Evolutionary conservation across 2,329 filamentous ascomycete species (phyloP), one percentile per base, ranked within the genome.

Genomic region (Immersiporthe knoxdaviesiana): DNA sequence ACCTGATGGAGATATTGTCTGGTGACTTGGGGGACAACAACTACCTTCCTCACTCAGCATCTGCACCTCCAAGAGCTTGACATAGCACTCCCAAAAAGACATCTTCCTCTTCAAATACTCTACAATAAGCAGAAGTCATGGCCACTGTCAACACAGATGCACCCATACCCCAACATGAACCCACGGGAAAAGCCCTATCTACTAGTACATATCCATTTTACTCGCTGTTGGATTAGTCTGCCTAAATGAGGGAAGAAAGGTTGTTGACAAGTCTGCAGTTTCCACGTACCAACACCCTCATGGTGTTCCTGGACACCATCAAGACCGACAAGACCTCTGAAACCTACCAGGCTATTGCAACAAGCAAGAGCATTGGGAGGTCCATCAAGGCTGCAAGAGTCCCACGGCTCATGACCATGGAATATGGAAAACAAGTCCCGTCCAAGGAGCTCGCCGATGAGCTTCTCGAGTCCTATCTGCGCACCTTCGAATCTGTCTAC

Each of bases 351-450:
- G 75, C 75, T 1, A 74, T 90, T 4, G 76, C 84, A 7, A 81
- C 78, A 64, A 88, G 86, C 71, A 90, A 90, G 73, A 73, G 76
- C 0, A 68, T 90, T 0, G 85, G 82, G 11, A 84, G 81, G 24
- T 69, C 77, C 1, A 87, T 90, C 72, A 90, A 89, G 73, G 72
- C 80, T 0, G 77, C 77, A 6, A 80, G 86, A 1, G 75, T 78
- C 7, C 84, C 86, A 21, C 47, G 41, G 21, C 2, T 54, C 74
- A 2, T 88, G 85, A 85, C 85, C 84, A 0, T 77, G 78, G 1
- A 72, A 73, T 16, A 80, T 79, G 24, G 83, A 76, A 0, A 71
- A 73, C 0, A 83, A 60, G 73, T 91, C 0, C 87, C 88, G 0
- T 73, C 81, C 0, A 82, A 78, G 62, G 75, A 80, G 0, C 65